Conservation (phyloP, 176 grass and related monocot species). For the Bonia amplexicaulis region DNA sequence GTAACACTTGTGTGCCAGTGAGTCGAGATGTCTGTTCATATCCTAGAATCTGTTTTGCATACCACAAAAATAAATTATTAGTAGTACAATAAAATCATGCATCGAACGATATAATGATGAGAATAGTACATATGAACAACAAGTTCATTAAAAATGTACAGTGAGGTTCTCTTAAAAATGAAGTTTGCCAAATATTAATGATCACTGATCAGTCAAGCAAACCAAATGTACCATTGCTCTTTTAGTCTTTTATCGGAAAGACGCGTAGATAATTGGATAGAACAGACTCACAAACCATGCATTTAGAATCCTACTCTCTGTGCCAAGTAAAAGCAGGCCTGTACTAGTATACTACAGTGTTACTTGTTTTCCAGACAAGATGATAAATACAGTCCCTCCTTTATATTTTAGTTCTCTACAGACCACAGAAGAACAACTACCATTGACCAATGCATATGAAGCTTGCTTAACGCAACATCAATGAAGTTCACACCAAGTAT, state of each 20-base stretch:
- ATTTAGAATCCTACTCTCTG: background rate
- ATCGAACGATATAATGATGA: background rate
- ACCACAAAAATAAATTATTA: background rate
- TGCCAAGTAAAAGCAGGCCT: background rate
- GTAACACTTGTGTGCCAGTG: slow-evolving; percentile 17
- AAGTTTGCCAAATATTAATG: background rate
- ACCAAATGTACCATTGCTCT: background rate
- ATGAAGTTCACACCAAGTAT: background rate
- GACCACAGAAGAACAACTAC: background rate
- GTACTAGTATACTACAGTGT: background rate
- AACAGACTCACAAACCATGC: background rate
- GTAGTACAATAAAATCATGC: background rate
- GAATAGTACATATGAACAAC: background rate
- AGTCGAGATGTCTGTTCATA: slow-evolving; percentile 35
- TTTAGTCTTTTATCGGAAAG: background rate
- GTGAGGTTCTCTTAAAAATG: background rate
- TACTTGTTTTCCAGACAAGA: background rate
- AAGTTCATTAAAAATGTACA: background rate
- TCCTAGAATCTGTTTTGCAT: slow-evolving; percentile 39
- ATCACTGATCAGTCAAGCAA: background rate
- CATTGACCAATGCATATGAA: background rate
- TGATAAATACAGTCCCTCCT: background rate
- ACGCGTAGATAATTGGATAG: background rate
- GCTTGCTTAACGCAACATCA: background rate
- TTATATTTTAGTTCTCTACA: background rate